These are phyloP conservation scores for Diplodia scrobiculata DNA, from an alignment of 2,329 filamentous ascomycete species.

Conservation along the genomic window DNA sequence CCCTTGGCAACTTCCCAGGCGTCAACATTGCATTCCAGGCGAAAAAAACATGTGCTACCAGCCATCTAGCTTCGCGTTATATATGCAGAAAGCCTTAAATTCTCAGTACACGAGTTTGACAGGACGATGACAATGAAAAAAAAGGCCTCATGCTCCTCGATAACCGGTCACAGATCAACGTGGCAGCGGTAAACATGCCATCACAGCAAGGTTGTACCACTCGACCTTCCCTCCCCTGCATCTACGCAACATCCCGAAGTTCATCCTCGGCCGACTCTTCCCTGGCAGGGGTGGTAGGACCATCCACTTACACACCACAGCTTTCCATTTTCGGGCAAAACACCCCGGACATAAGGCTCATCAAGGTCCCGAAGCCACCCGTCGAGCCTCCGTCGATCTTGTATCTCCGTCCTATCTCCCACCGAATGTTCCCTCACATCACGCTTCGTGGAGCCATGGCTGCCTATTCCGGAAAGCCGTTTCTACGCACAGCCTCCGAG, in stretches of 20 bases:
- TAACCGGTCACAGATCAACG: not conserved
- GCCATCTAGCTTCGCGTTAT: too few relatives aligned
- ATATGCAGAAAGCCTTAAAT: too few relatives aligned
- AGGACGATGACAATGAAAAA: not conserved
- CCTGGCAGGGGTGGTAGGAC: not conserved
- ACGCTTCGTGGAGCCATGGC: not conserved
- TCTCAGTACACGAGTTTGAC: not conserved
- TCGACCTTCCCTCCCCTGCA: not conserved
- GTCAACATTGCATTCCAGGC: too few relatives aligned
- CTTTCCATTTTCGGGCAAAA: not conserved
- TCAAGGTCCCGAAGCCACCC: not conserved
- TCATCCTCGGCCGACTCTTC: conserved; percentile 3
- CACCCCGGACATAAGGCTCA: not conserved
- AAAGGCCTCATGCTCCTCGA: not conserved
- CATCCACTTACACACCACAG: not conserved
- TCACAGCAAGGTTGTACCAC: not conserved
- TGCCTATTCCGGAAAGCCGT: not conserved
- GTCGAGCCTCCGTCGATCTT: not conserved
- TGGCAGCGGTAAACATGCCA: not conserved
- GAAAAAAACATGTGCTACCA: too few relatives aligned
- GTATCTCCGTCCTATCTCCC: not conserved
- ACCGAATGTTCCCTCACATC: not conserved
- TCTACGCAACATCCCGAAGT: not conserved
- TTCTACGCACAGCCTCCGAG: not conserved
- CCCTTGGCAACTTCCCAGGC: too few relatives aligned